These are phyloP conservation scores for Metschnikowia kofuensis DNA, from an alignment of 805 yeast species.

Conservation along the genomic window DNA sequence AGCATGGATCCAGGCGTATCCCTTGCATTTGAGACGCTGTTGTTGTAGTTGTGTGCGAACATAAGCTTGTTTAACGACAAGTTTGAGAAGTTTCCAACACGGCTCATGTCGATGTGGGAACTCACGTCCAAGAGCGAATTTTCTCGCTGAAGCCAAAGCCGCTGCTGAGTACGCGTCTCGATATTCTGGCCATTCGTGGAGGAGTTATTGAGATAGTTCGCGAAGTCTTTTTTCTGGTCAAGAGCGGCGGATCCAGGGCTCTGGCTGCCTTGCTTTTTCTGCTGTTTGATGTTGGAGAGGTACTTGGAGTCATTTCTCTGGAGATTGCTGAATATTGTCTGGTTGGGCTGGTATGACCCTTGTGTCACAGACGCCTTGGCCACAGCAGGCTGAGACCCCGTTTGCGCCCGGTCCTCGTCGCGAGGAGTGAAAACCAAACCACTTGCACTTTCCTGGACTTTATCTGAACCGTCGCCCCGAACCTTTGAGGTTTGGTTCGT, in stretches of 20 bases:
- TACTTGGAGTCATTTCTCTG: conserved; percentile 40
- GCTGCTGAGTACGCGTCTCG: conserved; percentile 78
- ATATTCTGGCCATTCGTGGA: conserved; percentile 7
- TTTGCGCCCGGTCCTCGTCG: conserved; percentile 5
- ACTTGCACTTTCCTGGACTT: conserved; percentile 11
- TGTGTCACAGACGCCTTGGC: conserved; percentile 32
- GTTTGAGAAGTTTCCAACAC: conserved; percentile 35
- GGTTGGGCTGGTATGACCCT: conserved; percentile 41
- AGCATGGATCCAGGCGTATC: conserved; percentile 7
- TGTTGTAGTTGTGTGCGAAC: conserved; percentile 32
- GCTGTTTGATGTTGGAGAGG: conserved; percentile 22
- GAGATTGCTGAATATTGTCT: conserved; percentile 39
- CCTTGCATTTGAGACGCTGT: conserved; percentile 16
- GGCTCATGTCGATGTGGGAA: conserved; percentile 25
- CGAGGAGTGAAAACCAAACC: conserved; percentile 36
- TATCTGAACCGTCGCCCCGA: too few relatives aligned
- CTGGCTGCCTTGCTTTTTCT: conserved; percentile 8
- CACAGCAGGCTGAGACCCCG: conserved; percentile 28
- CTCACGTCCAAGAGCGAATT: conserved; percentile 62
- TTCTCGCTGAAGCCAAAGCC: conserved; percentile 80
- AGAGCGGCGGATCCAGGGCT: not conserved
- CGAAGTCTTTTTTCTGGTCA: conserved; percentile 23
- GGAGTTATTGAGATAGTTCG: conserved; percentile 30
- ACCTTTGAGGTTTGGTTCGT: not conserved
- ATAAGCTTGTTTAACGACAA: conserved; percentile 37